Conservation (phyloP, 2,329 filamentous ascomycete species). For the Phialophora expanda region DNA sequence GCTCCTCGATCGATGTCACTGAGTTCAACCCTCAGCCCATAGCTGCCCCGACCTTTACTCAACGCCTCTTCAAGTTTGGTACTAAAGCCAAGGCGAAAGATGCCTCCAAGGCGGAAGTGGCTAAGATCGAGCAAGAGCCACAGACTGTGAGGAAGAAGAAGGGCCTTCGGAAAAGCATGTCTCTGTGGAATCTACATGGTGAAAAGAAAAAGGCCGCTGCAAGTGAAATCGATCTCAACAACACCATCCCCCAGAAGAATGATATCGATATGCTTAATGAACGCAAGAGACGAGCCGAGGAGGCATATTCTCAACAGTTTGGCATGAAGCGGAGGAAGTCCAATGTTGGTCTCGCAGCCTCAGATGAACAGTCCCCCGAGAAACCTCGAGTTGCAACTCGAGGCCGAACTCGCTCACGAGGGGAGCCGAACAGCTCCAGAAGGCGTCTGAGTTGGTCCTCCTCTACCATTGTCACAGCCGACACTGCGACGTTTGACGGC, state of each 20-base stretch:
- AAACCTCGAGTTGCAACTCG: conserved; percentile 1
- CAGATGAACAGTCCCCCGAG: conserved; percentile 11
- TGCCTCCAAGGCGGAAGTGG: conserved; percentile 10
- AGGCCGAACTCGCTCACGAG: background rate
- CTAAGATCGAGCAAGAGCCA: conserved; percentile 15
- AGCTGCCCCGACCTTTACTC: conserved; percentile 34
- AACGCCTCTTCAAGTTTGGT: conserved; percentile 33
- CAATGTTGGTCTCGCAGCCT: conserved; percentile 15
- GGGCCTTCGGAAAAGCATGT: conserved; percentile 39
- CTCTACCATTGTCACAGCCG: conserved; percentile 6
- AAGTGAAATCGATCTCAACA: background rate
- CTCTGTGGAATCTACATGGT: conserved; percentile 38
- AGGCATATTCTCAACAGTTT: conserved; percentile 39
- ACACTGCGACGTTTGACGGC: conserved; percentile 20
- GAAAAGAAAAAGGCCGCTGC: conserved; percentile 24
- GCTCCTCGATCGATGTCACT: conserved; percentile 36
- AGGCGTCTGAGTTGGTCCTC: conserved; percentile 19
- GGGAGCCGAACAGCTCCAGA: background rate
- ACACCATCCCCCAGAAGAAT: conserved; percentile 16
- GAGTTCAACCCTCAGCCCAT: conserved; percentile 35
- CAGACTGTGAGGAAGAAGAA: conserved; percentile 29
- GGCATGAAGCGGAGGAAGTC: conserved; percentile 38
- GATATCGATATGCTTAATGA: conserved; percentile 36
- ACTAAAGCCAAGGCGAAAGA: conserved; percentile 30
- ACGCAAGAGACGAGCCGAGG: conserved; percentile 40